Conservation (phyloP, 2,329 filamentous ascomycete species). For the Penicillium oxalicum region DNA sequence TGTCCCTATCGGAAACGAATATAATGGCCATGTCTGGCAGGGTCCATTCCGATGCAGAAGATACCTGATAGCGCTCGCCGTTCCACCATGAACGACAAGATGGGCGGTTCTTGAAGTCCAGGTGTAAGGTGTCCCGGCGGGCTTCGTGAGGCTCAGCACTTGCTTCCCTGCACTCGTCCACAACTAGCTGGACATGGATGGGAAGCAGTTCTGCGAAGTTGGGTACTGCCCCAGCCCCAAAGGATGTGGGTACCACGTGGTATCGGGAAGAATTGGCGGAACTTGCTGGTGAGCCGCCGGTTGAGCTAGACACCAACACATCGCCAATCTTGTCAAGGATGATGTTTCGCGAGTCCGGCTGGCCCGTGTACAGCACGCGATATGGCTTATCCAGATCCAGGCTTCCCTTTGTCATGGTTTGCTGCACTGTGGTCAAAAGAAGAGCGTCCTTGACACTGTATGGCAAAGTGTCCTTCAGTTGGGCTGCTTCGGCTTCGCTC, state of each 20-base stretch:
- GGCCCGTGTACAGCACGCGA: slow-evolving; percentile 40
- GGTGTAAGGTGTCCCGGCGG: slow-evolving; percentile 28
- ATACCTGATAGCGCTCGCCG: slow-evolving; percentile 33
- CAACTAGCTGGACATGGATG: slow-evolving; percentile 43
- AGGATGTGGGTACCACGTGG: slow-evolving; percentile 45
- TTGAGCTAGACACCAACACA: slow-evolving; percentile 40
- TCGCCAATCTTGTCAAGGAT: slow-evolving; percentile 46
- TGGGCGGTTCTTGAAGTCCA: slow-evolving; percentile 37
- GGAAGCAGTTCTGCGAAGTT: slow-evolving; percentile 46
- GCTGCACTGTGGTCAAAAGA: slow-evolving; percentile 39
- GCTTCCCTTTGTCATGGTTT: slow-evolving; percentile 38
- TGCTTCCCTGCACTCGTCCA: slow-evolving; percentile 42
- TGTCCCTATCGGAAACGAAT: slow-evolving; percentile 37
- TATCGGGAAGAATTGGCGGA: slow-evolving; percentile 41
- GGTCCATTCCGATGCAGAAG: slow-evolving; percentile 38
- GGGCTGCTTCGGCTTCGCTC: slow-evolving; percentile 24
- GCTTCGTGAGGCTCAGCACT: slow-evolving; percentile 19
- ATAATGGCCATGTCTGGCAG: slow-evolving; percentile 44
- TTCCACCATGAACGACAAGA: slow-evolving; percentile 35
- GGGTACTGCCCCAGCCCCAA: slow-evolving; percentile 40
- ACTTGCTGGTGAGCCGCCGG: slow-evolving; percentile 27
- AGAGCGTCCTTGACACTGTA: slow-evolving; percentile 25
- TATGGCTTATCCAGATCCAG: slow-evolving; percentile 40
- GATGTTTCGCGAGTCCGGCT: slow-evolving; percentile 34
- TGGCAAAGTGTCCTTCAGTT: slow-evolving; percentile 26